phyloP scores from a whole-genome alignment of 1,284 basidiomycete genomes.

The Pseudozyma hubeiensis region DNA sequence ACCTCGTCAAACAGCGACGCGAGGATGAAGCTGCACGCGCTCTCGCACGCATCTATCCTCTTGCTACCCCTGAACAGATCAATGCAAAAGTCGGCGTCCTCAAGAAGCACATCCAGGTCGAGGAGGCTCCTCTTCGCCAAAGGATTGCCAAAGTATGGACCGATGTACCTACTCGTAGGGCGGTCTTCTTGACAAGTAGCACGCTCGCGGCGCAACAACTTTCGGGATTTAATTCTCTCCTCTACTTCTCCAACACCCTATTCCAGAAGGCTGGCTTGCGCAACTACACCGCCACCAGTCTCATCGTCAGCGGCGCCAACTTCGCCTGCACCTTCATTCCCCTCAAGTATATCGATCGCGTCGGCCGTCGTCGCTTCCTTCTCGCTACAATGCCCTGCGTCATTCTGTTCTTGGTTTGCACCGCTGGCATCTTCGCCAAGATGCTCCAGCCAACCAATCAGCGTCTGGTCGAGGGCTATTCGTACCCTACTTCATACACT shows the following conservation, averaged over 20 bases:
- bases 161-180: conserved; percentile 36
- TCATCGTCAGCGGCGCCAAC: conserved; percentile 69
- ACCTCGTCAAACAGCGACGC: conserved; percentile 64
- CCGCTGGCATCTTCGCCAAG: conserved; percentile 80
- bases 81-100: conserved; percentile 68
- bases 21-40: conserved; percentile 61
- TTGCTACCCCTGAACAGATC: conserved; percentile 65
- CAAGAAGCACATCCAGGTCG: conserved; percentile 63
- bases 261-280: conserved; percentile 68
- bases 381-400: conserved; percentile 81
- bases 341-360: conserved; percentile 78
- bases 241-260: conserved; percentile 69
- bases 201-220: conserved; percentile 63
- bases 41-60: conserved; percentile 59
- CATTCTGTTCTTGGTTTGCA: conserved; percentile 78
- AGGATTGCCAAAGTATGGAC: conserved; percentile 43
- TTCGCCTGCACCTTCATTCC: conserved; percentile 85
- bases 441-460: conserved; percentile 78
- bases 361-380: conserved; percentile 82
- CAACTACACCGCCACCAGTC: conserved; percentile 65
- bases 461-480: conserved; percentile 75
- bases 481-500: conserved; percentile 77
- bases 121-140: conserved; percentile 21
- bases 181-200: conserved; percentile 42
- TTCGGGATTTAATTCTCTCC: conserved; percentile 70